A percentile compares a stretch with the other conserved stretches of the same genome.
phyloP scores from a whole-genome alignment of 1,284 basidiomycete species.

The Apiotrichum gracile region DNA sequence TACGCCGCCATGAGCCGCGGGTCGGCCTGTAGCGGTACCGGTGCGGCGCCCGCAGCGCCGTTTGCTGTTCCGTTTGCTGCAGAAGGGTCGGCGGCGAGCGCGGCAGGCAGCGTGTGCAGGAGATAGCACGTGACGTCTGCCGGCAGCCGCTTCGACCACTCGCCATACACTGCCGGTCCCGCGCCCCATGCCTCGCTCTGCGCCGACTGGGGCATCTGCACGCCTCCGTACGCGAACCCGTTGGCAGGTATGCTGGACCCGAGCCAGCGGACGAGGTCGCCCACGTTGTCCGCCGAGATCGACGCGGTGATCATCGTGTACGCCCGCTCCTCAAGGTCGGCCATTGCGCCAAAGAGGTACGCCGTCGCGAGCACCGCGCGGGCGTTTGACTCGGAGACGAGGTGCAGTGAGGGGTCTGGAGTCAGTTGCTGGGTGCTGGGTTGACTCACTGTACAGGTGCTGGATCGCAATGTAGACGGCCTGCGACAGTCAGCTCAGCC shows the following conservation, averaged over 20 bases:
- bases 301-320: slow-evolving; percentile 68
- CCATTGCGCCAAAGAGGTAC: slow-evolving; percentile 74
- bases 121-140: slow-evolving; percentile 52
- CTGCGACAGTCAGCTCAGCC: slow-evolving; percentile 16
- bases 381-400: slow-evolving; percentile 66
- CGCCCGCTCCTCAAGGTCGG: slow-evolving; percentile 70
- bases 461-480: slow-evolving; percentile 41
- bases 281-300: slow-evolving; percentile 64
- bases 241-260: slow-evolving; percentile 23
- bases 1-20: slow-evolving; percentile 35
- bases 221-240: slow-evolving; percentile 13
- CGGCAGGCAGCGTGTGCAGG: slow-evolving; percentile 60
- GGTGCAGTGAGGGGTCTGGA: slow-evolving; percentile 24
- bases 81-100: slow-evolving; percentile 47
- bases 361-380: slow-evolving; percentile 73
- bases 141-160: slow-evolving; percentile 30
- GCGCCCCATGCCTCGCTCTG: not conserved
- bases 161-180: slow-evolving; percentile 29
- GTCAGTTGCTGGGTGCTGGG: not conserved
- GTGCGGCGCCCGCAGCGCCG: not conserved
- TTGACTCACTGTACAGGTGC: slow-evolving; percentile 38
- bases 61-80: too few species aligned
- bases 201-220: slow-evolving; percentile 1
- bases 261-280: slow-evolving; percentile 69
- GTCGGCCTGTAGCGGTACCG: slow-evolving; percentile 11